Percentiles rank a stretch among this genome's conserved stretches.
phyloP scores from a whole-genome alignment of 768 basidiomycete genomes.

The Boletus rubroflammeus region DNA sequence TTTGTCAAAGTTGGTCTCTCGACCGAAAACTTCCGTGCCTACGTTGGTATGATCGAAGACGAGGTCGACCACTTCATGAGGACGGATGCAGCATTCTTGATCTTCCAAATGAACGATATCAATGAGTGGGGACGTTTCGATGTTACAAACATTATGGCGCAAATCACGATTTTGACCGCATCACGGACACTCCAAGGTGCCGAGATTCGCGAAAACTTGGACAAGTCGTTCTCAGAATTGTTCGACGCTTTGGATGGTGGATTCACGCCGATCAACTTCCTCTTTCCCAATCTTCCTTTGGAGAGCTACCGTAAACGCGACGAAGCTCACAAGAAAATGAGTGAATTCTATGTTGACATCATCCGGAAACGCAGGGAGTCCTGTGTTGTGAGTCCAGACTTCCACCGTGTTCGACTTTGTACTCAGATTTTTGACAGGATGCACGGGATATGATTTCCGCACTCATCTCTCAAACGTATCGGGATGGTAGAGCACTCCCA shows the following conservation, averaged over 20 bases:
- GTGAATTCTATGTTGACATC: conserved; percentile 87
- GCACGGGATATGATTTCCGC: conserved; percentile 93
- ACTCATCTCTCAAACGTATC: conserved; percentile 79
- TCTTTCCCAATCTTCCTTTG: conserved; percentile 91
- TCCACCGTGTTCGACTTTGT: background rate
- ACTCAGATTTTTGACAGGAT: conserved; percentile 38
- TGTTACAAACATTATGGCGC: conserved; percentile 65
- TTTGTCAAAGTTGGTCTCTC: conserved; percentile 97
- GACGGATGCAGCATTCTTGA: conserved; percentile 58
- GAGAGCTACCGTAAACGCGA: conserved; percentile 89
- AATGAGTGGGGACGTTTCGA: conserved; percentile 81
- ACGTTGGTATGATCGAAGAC: conserved; percentile 75
- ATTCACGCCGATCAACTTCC: conserved; percentile 92
- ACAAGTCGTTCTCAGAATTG: conserved; percentile 80
- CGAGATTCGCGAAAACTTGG: conserved; percentile 76
- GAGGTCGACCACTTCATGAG: conserved; percentile 71
- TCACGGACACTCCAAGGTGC: conserved; percentile 89
- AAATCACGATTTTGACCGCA: conserved; percentile 94
- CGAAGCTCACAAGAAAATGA: conserved; percentile 88
- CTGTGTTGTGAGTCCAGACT: conserved; percentile 35
- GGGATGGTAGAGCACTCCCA: conserved; percentile 67
- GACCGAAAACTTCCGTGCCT: conserved; percentile 84
- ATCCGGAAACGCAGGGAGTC: conserved; percentile 65
- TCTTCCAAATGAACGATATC: conserved; percentile 60
- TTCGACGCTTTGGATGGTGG: conserved; percentile 92